Conservation (phyloP, 208 protist species). For the Balamuthia mandrillaris region DNA sequence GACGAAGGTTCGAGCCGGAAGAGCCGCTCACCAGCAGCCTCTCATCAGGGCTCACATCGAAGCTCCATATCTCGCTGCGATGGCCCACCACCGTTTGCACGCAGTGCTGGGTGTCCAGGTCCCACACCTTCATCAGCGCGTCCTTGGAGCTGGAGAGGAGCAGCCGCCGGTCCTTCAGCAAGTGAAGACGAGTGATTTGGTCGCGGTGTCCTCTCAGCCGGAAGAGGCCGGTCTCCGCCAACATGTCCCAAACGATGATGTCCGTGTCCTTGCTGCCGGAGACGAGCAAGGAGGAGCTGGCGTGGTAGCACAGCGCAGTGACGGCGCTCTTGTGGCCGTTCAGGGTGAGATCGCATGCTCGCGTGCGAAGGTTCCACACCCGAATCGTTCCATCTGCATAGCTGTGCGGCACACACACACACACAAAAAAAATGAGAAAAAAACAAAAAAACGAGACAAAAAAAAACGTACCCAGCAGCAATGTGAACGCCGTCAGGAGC, state of each 20-base stretch:
- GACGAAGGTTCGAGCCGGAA: too few species aligned
- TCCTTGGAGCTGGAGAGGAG: constrained; percentile 71
- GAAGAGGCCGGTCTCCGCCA: constrained; percentile 70
- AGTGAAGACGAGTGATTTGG: constrained; percentile 62
- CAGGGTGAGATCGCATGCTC: constrained; percentile 41
- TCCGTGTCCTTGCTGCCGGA: constrained; percentile 93
- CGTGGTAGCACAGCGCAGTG: constrained; percentile 66
- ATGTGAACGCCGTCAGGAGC: not conserved
- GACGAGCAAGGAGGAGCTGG: constrained; percentile 60
- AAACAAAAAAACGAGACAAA: not conserved
- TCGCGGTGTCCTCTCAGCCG: constrained; percentile 74
- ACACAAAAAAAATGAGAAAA: not conserved
- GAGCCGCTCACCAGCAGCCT: constrained; percentile 21
- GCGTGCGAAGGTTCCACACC: constrained; percentile 61
- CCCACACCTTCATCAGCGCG: constrained; percentile 76
- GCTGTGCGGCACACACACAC: not conserved
- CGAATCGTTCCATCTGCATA: constrained; percentile 69
- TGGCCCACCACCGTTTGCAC: constrained; percentile 76
- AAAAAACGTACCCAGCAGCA: not conserved
- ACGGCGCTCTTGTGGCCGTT: constrained; percentile 70
- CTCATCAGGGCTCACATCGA: not conserved
- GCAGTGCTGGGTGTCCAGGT: constrained; percentile 77
- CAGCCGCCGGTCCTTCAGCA: constrained; percentile 43
- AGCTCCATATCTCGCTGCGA: constrained; percentile 67
- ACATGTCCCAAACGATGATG: constrained; percentile 96